phyloP scores from a whole-genome alignment of 2,329 filamentous ascomycete genomes.

The Fusarium sp. region DNA sequence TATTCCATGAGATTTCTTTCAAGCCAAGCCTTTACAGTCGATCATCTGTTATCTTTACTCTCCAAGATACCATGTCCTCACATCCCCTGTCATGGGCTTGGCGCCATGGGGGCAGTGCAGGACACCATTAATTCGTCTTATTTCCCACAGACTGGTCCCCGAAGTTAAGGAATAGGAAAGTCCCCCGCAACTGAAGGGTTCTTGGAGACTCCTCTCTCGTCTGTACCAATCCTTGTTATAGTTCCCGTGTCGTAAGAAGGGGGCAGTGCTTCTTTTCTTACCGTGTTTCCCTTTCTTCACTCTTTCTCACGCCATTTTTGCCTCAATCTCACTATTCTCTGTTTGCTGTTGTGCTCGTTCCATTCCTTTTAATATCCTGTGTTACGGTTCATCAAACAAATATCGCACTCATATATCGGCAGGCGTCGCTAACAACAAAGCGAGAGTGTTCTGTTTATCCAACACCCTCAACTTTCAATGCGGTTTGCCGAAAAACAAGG shows the following conservation, averaged over 20 bases:
- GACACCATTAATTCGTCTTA: conserved; percentile 25
- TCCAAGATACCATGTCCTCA: conserved; percentile 4
- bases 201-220: conserved; percentile 1
- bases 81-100: conserved; percentile 35
- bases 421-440: not conserved
- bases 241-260: conserved; percentile 11
- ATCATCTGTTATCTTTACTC: not conserved
- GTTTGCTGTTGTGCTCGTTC: not conserved
- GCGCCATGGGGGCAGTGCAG: conserved; percentile 33
- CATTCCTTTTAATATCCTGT: not conserved
- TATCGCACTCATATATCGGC: not conserved
- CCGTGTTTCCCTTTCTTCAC: not conserved
- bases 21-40: not conserved
- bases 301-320: conserved; percentile 2
- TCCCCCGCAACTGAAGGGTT: conserved; percentile 23
- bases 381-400: not conserved
- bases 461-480: not conserved
- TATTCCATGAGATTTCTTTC: not conserved
- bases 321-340: not conserved
- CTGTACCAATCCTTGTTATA: conserved; percentile 5
- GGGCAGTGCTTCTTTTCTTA: conserved; percentile 26
- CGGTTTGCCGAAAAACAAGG: not conserved
- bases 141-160: conserved; percentile 19
- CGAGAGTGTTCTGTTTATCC: not conserved
- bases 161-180: conserved; percentile 6